Evolutionary conservation across 2,329 filamentous ascomycete genomes (phyloP), one percentile per base, ranked within the genome.

Genomic region (Metarhizium anisopliae): DNA sequence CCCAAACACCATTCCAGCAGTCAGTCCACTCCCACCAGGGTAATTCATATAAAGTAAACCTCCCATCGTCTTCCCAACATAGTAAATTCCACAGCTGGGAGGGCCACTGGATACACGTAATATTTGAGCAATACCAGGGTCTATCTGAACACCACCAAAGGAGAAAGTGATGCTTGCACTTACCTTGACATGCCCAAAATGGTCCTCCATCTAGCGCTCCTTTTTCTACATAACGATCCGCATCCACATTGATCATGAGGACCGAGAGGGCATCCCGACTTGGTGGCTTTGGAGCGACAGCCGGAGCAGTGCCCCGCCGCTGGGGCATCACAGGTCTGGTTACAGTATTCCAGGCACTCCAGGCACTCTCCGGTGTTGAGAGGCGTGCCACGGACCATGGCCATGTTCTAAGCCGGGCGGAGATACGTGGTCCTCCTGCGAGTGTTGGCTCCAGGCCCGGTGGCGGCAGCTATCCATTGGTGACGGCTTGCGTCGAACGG

Each of bases 91-190:
- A 0, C 74, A 74, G 5, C 87, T 74, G n/a, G 72, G 68, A 4
- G 63, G 61, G 1, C 70, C 71, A 0, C 68, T 64, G 4, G 74
- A 69, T 2, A 72, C 74, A 14, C 6, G 20, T 20, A 85, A 65
- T 1, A 86, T 77, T 3, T 72, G 73, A 0, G 80, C 74, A 0
- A 79, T 84, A 29, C 79, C 66, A 0, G 81, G 74, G 51, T 82
- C 74, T 2, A 84, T 77, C 5, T 75, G 74, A 6, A 87, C 67
- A 0, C 85, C 84, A 1, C 84, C 85, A 68, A 87, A 88, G 0
- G 84, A 87, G 60, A 87, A 88, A 0, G 84, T 87, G 16, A 88
- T 77, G 1, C 85, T 85, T 50, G 81, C 83, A 4, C 78, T 80
- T 2, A 87, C 83, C 60, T 82, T 81, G 50, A 87, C 78, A 1